Conservation (phyloP, 441 rosid genomes). For the Populus tomentosa region DNA sequence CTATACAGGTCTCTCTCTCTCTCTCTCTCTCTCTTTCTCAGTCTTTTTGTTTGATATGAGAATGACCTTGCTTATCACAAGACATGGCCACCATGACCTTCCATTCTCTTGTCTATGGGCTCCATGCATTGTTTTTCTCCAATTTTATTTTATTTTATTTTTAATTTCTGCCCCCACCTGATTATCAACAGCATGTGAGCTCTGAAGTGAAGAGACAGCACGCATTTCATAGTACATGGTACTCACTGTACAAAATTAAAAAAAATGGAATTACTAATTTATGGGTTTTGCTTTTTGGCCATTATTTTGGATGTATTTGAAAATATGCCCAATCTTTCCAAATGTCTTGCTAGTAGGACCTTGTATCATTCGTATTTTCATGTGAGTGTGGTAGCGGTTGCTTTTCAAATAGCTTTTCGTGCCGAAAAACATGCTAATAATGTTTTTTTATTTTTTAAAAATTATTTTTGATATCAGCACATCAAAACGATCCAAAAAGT, state of each 20-base stretch:
- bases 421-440: too few relatives aligned
- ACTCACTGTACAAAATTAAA: background rate
- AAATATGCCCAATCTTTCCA: background rate
- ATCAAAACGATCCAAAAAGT: too few relatives aligned
- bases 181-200: constrained; percentile 25
- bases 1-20: constrained; percentile 53
- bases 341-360: background rate
- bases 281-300: background rate
- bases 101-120: background rate
- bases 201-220: constrained; percentile 15
- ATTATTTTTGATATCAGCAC: too few relatives aligned
- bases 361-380: background rate
- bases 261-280: background rate
- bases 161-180: background rate
- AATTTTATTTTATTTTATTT: background rate
- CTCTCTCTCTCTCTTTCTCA: background rate
- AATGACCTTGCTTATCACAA: background rate
- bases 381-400: too few relatives aligned
- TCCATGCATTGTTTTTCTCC: background rate
- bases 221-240: background rate
- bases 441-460: too few relatives aligned
- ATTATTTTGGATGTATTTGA: background rate
- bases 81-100: background rate
- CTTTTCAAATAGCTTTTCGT: too few relatives aligned
- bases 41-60: background rate